Conservation (phyloP, 2,329 filamentous ascomycete genomes). For the Dothideomycetes sp. region DNA sequence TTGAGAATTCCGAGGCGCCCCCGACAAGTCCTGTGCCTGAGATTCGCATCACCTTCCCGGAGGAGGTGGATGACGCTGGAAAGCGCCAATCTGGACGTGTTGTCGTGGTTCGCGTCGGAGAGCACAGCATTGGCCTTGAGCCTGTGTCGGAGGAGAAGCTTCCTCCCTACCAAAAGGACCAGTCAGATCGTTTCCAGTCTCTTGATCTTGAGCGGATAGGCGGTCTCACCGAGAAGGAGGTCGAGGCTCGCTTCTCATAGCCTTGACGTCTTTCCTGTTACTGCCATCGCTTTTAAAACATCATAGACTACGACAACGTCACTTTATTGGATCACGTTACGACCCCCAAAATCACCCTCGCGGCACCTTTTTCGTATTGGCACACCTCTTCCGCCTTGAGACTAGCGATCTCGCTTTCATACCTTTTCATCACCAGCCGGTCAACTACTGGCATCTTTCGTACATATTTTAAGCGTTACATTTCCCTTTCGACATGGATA, state of each 20-base stretch:
- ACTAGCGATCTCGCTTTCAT: too few species aligned
- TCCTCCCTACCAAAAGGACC: constrained; percentile 79
- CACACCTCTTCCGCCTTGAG: not conserved
- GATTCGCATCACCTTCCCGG: constrained; percentile 96
- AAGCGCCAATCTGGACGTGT: constrained; percentile 76
- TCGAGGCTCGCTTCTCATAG: constrained; percentile 8
- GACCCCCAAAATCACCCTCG: constrained; percentile 6
- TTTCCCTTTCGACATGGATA: not conserved
- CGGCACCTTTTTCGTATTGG: not conserved
- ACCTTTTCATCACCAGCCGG: not conserved
- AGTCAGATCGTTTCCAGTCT: constrained; percentile 69
- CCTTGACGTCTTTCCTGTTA: constrained; percentile 1
- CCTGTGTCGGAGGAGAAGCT: constrained; percentile 63
- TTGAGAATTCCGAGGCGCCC: constrained; percentile 63
- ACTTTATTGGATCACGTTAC: constrained; percentile 1
- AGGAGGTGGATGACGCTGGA: constrained; percentile 78
- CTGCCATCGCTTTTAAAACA: too few species aligned
- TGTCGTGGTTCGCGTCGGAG: constrained; percentile 82
- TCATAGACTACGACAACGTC: constrained; percentile 2
- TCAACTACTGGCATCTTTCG: not conserved
- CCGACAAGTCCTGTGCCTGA: constrained; percentile 80
- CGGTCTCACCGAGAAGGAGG: constrained; percentile 81
- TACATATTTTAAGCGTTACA: not conserved
- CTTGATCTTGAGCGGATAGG: constrained; percentile 92
- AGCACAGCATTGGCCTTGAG: constrained; percentile 79